Evolutionary conservation across 495 filamentous ascomycete genomes (phyloP), one percentile per base, ranked within the genome.

Genomic region (Penicillium soppii): DNA sequence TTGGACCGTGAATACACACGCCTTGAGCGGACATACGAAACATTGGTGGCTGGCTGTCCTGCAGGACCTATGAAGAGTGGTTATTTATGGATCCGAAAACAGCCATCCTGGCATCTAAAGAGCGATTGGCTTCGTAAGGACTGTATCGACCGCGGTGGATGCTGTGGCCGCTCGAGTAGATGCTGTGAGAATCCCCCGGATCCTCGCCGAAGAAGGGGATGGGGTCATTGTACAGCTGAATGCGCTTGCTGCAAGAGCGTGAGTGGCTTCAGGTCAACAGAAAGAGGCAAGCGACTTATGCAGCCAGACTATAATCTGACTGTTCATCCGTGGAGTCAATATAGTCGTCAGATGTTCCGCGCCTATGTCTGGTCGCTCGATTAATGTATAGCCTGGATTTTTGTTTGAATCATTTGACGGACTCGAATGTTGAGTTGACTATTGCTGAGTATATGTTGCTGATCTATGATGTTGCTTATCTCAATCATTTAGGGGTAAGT

Each of bases 141-240:
- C 20, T 53, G 50, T 33, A 33, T 43, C 2, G 26, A 45, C 10
- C 43, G 50, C 1, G 42, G 50, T 13, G 50, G 50, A 3, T 53
- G 50, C 17, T 53, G 50, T 53, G 50, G 50, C 7, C 33, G 50
- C 20, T 4, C 20, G 7, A 46, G 41, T 23, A 7, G 27, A 17
- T 53, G 42, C 20, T 53, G 50, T 40, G 50, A 40, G 26, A 45
- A 25, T 0, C 42, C 42, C 0, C 50, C 33, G 5, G 30, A 36
- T 30, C 17, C 50, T 5, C 25, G 15, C 15, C 43, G 42, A 26
- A 29, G 17, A 42, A 53, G 46, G 10, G 42, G 50, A 2, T 46
- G 42, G 42, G 50, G 50, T 8, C 50, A 53, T 40, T 53, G 50
- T 39, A 53, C 50, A 22, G 41, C 19, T 8, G 17, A 47, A 7